These are phyloP conservation scores for Royoungia palumana DNA, from an alignment of 768 basidiomycete genomes.

Conservation along the genomic window DNA sequence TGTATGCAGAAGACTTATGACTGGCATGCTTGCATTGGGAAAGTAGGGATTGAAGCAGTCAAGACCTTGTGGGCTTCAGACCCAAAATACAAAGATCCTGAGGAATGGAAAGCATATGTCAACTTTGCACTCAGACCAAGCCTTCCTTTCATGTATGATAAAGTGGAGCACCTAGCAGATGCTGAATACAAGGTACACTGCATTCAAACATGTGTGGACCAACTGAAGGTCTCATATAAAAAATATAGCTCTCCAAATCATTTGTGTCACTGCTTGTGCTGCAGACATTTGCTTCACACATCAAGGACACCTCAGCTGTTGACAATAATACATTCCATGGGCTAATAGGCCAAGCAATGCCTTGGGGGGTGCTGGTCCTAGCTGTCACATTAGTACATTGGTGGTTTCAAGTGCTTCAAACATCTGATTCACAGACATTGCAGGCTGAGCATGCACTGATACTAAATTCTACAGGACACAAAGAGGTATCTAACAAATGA, in stretches of 20 bases:
- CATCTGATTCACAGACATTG: not conserved
- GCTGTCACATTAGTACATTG: not conserved
- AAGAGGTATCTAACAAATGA: not conserved
- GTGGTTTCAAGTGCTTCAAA: not conserved
- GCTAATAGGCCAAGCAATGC: not conserved
- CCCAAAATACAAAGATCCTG: not conserved
- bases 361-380: not conserved
- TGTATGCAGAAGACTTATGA: constrained; percentile 2
- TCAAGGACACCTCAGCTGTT: not conserved
- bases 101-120: not conserved
- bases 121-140: not conserved
- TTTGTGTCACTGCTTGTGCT: not conserved
- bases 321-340: not conserved
- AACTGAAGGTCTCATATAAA: too few species aligned
- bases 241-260: not conserved
- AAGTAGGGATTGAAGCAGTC: too few species aligned
- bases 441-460: not conserved
- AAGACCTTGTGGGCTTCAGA: not conserved
- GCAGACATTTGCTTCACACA: not conserved
- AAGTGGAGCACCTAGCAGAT: not conserved
- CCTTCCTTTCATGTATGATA: constrained; percentile 1
- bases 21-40: not conserved
- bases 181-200: not conserved
- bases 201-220: too few species aligned
- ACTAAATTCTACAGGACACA: not conserved